Percentiles rank a stretch among this genome's conserved stretches.
Evolutionary conservation across 2,329 filamentous ascomycete species (phyloP).

Genomic region (Arthroderma sp.): DNA sequence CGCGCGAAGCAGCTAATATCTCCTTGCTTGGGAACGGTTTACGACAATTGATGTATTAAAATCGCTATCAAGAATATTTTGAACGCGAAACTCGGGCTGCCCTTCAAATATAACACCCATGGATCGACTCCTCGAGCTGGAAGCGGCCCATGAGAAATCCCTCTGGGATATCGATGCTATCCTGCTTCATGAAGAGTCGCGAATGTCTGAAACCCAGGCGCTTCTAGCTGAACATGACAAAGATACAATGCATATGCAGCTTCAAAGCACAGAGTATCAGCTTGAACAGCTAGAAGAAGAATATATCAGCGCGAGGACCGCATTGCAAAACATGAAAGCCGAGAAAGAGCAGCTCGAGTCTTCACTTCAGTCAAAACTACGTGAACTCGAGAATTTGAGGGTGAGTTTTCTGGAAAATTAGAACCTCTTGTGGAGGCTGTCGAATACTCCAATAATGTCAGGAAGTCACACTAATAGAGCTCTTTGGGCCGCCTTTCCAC

Average conservation of each 20-base stretch:
- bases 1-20: too few species aligned
- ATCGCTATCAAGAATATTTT: too few species aligned
- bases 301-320: background rate
- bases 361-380: conserved; percentile 33
- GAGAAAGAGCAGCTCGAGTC: conserved; percentile 10
- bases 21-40: too few species aligned
- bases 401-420: conserved; percentile 14
- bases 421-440: background rate
- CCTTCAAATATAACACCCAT: too few species aligned
- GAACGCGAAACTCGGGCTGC: too few species aligned
- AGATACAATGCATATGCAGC: conserved; percentile 1
- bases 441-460: background rate
- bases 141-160: conserved; percentile 3
- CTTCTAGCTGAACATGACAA: conserved; percentile 5
- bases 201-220: conserved; percentile 2
- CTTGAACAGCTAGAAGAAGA: background rate
- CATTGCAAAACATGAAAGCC: background rate
- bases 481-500: background rate
- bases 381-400: conserved; percentile 45
- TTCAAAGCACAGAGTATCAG: background rate
- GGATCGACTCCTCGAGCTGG: background rate
- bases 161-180: background rate
- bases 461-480: background rate
- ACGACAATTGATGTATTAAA: too few species aligned
- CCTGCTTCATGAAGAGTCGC: conserved; percentile 1